Base-by-base conservation (phyloP, 306 rosid species). In the Prunus kanzakura region DNA sequence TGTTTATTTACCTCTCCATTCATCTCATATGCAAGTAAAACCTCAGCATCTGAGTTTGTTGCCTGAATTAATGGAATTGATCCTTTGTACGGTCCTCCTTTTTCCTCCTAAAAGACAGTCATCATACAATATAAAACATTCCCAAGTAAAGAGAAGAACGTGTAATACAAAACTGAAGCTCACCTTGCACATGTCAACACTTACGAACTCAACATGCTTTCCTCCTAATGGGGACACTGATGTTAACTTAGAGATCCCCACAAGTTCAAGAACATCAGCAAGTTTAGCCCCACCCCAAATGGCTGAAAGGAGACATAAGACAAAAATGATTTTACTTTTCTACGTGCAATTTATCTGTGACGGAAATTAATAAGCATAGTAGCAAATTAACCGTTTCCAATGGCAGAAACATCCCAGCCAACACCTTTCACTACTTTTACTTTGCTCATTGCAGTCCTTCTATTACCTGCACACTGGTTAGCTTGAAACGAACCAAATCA, bases 361-460 rank as follows among this genome's bases (percentile, higher is more conserved):
- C n/a, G 0, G n/a, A 52, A 19, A 71, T 11, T 50, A 23, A 64
- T 8, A 63, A 7, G 67, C 41, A 29, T 56, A n/a, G 66, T 29
- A 71, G 67, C 65, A 69, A 27, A 8, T 35, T 67, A 73, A 93
- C 98, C 98, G 71, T 88, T 93, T 87, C 98, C 97, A 70, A 90
- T 65, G 65, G 98, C 97, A 55, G 98, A 90, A 74, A 94, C 90
- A 77, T 85, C 96, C 97, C 98, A 90, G 58, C 98, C 98, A 71
- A 91, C 97, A 52, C 97, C 95, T 82, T 75, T 90, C 72, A 91
- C 95, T 27, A 83, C 77, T 87, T 69, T 90, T 60, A 85, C 86
- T 73, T 89, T 86, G 90, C 98, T 94, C 98, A 92, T 94, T 46
- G 97, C 96, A 15, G 96, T 94, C 83, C 98, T 89, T 75, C 97